Conservation (phyloP, 805 yeast genomes). For the Wickerhamiella alocasiicola region DNA sequence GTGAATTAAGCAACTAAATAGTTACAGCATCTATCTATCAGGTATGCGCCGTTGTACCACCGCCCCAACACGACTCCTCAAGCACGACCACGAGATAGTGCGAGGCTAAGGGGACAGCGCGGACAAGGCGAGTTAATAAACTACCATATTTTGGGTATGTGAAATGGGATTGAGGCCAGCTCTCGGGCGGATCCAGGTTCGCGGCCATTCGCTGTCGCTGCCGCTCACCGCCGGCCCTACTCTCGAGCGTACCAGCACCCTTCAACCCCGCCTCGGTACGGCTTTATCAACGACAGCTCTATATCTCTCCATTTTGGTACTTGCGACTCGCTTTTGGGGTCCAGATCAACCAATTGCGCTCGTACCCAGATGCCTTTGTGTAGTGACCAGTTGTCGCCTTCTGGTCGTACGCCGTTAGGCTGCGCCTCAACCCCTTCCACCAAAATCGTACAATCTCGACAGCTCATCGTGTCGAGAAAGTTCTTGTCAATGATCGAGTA, state of each 20-base stretch:
- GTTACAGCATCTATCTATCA: not conserved
- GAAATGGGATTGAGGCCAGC: no score
- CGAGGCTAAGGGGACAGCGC: no score
- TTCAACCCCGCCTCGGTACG: conserved; percentile 10
- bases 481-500: conserved; percentile 17
- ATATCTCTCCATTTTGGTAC: conserved; percentile 37
- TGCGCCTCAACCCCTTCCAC: conserved; percentile 23
- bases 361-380: conserved; percentile 23
- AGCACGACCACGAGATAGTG: no score
- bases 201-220: no score
- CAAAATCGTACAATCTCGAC: conserved; percentile 46
- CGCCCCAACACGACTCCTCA: no score
- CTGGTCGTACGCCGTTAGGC: no score
- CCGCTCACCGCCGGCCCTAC: no score
- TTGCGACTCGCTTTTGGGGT: conserved; percentile 35
- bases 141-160: no score
- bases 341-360: conserved; percentile 40
- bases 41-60: not conserved
- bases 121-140: no score
- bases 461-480: conserved; percentile 39
- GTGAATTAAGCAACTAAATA: no score
- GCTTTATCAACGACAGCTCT: conserved; percentile 26
- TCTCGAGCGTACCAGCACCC: no score
- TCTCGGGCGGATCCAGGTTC: no score
- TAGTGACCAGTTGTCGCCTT: conserved; percentile 19